phyloP scores from a whole-genome alignment of 2,329 filamentous ascomycete species.

The Laburnicola sp. region DNA sequence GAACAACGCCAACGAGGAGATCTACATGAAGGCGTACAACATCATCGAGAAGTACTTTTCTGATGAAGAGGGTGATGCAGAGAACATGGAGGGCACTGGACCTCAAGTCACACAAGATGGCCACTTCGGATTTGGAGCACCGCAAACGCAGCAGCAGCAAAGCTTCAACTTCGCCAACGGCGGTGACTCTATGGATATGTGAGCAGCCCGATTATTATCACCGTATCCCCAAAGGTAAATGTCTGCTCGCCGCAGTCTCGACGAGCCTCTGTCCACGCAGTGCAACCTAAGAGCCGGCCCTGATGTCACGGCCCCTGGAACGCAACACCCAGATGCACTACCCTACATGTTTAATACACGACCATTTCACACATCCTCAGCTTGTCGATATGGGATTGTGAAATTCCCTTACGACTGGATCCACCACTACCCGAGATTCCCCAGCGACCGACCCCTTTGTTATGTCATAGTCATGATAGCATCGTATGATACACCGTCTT shows the following conservation, averaged over 20 bases:
- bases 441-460: conserved; percentile 31
- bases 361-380: conserved; percentile 22
- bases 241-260: conserved; percentile 6
- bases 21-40: conserved; percentile 99
- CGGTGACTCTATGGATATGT: conserved; percentile 75
- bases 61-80: conserved; percentile 85
- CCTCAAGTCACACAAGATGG: conserved; percentile 72
- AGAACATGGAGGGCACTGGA: conserved; percentile 76
- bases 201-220: conserved; percentile 41
- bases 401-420: conserved; percentile 9
- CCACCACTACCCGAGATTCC: conserved; percentile 15
- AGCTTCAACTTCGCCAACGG: conserved; percentile 93
- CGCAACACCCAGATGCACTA: conserved; percentile 16
- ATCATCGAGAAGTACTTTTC: conserved; percentile 99
- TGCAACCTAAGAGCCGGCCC: conserved; percentile 15
- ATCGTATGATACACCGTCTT: conserved; percentile 49
- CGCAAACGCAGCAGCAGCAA: conserved; percentile 62
- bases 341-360: conserved; percentile 33
- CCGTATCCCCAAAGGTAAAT: background rate
- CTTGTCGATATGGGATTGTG: conserved; percentile 18
- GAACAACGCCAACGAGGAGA: conserved; percentile 99
- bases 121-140: conserved; percentile 76
- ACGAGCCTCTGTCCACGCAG: background rate
- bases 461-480: conserved; percentile 42
- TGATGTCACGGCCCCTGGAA: conserved; percentile 16